Percentiles rank a stretch among this genome's conserved stretches.
Conservation (phyloP, 208 protist genomes). For the Phytomonas serpens region DNA sequence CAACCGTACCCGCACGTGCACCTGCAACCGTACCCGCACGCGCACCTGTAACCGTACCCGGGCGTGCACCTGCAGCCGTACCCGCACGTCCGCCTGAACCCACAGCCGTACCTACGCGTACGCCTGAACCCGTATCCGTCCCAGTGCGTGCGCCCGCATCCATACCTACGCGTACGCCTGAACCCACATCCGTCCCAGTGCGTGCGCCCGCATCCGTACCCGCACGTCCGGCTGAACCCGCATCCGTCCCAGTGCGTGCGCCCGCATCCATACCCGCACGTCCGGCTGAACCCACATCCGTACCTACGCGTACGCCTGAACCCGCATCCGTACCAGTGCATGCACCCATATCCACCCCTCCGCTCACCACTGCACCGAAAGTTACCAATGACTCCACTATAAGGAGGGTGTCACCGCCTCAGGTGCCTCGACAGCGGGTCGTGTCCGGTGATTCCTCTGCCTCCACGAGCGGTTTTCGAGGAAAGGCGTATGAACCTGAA, state of each 20-base stretch:
- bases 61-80: neutral
- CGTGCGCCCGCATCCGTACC: neutral
- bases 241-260: neutral
- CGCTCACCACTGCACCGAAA: neutral
- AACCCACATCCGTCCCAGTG: neutral
- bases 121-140: neutral
- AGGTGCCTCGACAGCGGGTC: neutral
- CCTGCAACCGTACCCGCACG: neutral
- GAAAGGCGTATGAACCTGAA: neutral
- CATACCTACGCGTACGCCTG: neutral
- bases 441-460: neutral
- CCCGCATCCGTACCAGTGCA: no score
- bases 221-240: neutral
- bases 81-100: neutral
- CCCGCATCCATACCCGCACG: neutral
- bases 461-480: no score
- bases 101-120: neutral
- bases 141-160: neutral
- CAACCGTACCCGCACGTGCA: neutral
- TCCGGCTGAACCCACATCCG: neutral
- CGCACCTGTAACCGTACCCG: neutral
- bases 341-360: neutral
- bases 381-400: neutral
- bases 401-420: neutral
- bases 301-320: neutral